A percentile compares a stretch with the other conserved stretches of the same genome.
Evolutionary conservation across 306 rosid species (phyloP).

Genomic region (Notholithocarpus densiflorus): DNA sequence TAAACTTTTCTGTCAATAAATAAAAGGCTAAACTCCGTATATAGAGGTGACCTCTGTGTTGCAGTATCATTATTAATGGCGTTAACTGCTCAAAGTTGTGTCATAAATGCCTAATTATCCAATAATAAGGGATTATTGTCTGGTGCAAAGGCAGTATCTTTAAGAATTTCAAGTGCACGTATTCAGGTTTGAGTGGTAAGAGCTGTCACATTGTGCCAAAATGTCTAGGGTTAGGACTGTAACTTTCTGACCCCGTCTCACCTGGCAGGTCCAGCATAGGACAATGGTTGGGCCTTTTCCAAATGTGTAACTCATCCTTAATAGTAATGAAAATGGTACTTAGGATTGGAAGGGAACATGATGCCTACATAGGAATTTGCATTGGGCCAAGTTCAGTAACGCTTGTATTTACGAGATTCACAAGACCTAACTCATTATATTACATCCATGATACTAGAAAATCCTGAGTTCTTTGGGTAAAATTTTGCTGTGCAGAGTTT

Average conservation of each 20-base stretch:
- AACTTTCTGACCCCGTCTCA: not conserved
- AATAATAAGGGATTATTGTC: not conserved
- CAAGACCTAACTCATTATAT: not conserved
- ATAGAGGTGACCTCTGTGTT: not conserved
- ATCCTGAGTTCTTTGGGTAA: not conserved
- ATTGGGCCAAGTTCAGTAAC: not conserved
- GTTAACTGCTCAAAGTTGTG: not conserved
- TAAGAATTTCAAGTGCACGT: not conserved
- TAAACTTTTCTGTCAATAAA: not conserved
- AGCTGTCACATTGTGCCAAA: not conserved
- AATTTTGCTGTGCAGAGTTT: not conserved
- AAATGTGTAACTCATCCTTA: not conserved
- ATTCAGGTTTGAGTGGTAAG: not conserved
- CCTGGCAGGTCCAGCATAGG: not conserved
- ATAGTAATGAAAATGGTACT: not conserved
- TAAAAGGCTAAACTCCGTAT: not conserved
- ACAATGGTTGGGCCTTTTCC: not conserved
- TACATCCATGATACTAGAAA: not conserved
- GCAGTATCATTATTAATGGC: not conserved
- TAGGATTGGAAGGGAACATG: not conserved
- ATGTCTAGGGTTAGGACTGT: not conserved
- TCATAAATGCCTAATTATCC: not conserved
- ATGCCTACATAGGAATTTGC: not conserved
- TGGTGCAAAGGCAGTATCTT: not conserved
- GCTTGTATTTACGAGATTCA: not conserved